These are phyloP conservation scores for Podospora comata DNA, from an alignment of 495 filamentous ascomycete genomes.

Conservation along the genomic window DNA sequence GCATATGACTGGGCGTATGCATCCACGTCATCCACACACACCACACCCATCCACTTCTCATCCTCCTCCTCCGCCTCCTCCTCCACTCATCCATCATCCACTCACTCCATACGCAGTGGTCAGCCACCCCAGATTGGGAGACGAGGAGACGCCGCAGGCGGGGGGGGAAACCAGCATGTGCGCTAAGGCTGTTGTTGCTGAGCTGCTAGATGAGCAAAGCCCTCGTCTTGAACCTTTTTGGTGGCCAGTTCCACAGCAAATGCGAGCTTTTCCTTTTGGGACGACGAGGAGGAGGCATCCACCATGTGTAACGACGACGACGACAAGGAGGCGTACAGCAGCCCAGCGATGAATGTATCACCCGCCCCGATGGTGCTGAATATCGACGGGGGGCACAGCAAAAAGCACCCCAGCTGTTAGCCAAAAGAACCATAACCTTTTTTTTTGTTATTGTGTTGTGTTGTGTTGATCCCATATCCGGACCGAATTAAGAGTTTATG, in stretches of 20 bases:
- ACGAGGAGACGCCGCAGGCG: not conserved
- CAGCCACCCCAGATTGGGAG: not conserved
- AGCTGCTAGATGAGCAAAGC: constrained; percentile 54
- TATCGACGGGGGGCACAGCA: not conserved
- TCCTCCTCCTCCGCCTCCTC: not conserved
- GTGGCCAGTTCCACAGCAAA: constrained; percentile 68
- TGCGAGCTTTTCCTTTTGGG: constrained; percentile 45
- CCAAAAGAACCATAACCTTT: not conserved
- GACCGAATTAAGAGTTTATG: not conserved
- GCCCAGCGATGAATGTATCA: constrained; percentile 72
- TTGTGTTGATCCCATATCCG: not conserved
- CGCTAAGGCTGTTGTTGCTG: constrained; percentile 15
- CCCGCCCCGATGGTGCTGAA: constrained; percentile 65
- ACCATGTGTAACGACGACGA: constrained; percentile 25
- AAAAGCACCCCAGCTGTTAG: constrained; percentile 21
- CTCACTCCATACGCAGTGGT: not conserved
- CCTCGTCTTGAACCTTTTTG: constrained; percentile 63
- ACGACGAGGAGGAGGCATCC: constrained; percentile 18
- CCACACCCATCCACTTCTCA: constrained; percentile 16
- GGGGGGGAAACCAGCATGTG: not conserved
- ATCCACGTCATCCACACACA: constrained; percentile 4
- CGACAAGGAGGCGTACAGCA: constrained; percentile 54
- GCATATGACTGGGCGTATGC: constrained; percentile 5
- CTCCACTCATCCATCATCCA: not conserved
- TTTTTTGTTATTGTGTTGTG: no score